Evolutionary conservation across 257 asterid genomes (phyloP).

Genomic region (Scutellaria minor): DNA sequence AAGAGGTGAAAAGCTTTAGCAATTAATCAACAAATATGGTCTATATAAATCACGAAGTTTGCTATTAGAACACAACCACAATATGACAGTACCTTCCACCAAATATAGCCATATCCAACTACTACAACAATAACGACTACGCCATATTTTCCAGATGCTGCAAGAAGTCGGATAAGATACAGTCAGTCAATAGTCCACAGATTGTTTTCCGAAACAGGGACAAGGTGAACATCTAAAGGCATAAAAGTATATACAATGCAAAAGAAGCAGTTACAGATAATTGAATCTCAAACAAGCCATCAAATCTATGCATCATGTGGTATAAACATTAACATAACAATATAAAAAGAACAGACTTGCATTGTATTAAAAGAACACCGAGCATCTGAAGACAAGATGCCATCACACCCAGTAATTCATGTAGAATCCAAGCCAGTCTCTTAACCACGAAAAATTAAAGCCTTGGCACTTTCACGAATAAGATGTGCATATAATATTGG

Average conservation of each 20-base stretch:
- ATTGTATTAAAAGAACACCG: not conserved
- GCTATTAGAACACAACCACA: constrained; percentile 6
- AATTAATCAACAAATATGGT: not conserved
- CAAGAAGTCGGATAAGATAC: constrained; percentile 31
- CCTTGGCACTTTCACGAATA: not conserved
- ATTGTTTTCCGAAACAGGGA: constrained; percentile 17
- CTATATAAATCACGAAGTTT: constrained; percentile 17
- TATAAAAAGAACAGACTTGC: constrained; percentile 18
- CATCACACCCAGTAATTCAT: constrained; percentile 6
- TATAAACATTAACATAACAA: constrained; percentile 17
- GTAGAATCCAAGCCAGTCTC: not conserved
- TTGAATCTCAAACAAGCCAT: constrained; percentile 18
- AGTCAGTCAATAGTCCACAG: constrained; percentile 21
- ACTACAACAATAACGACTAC: constrained; percentile 64
- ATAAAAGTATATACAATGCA: constrained; percentile 10
- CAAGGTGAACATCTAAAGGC: constrained; percentile 18
- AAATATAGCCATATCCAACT: constrained; percentile 88
- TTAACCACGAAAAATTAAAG: not conserved
- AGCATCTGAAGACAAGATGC: constrained; percentile 22
- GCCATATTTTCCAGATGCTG: constrained; percentile 85
- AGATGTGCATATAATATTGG: not conserved
- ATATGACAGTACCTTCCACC: constrained; percentile 91
- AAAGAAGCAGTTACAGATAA: not conserved
- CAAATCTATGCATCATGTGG: not conserved
- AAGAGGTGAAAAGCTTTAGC: constrained; percentile 2